These are phyloP conservation scores for Chrysoporthe cubensis DNA, from an alignment of 2,329 filamentous ascomycete species.

Conservation along the genomic window DNA sequence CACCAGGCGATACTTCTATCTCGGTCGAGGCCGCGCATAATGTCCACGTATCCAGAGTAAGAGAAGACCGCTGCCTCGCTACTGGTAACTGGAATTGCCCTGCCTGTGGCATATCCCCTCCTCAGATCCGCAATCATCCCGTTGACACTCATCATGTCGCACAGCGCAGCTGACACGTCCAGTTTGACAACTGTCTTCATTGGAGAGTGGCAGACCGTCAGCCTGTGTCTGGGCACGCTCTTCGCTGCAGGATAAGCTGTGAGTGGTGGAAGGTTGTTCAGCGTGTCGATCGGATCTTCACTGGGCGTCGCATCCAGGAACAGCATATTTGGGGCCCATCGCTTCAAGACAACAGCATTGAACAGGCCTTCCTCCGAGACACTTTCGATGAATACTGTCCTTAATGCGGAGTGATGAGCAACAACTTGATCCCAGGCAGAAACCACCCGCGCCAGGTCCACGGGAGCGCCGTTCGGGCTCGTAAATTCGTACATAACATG, in stretches of 20 bases:
- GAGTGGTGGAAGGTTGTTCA: constrained; percentile 49
- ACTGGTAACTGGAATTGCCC: constrained; percentile 36
- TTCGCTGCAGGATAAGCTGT: constrained; percentile 40
- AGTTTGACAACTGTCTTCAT: constrained; percentile 52
- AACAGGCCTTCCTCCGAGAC: constrained; percentile 53
- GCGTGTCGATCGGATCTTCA: constrained; percentile 43
- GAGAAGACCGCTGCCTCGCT: constrained; percentile 38
- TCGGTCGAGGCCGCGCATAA: constrained; percentile 39
- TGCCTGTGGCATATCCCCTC: constrained; percentile 47
- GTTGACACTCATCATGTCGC: constrained; percentile 52
- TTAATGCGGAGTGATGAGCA: constrained; percentile 48
- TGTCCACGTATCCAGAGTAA: constrained; percentile 45
- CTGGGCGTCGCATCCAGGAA: constrained; percentile 52
- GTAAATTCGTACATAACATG: constrained; percentile 54
- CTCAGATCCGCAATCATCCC: constrained; percentile 53
- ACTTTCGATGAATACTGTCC: constrained; percentile 57
- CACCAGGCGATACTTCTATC: constrained; percentile 49
- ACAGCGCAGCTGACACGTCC: constrained; percentile 55
- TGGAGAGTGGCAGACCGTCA: constrained; percentile 53
- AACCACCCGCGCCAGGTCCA: constrained; percentile 52
- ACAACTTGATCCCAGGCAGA: constrained; percentile 55
- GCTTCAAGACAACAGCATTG: constrained; percentile 53
- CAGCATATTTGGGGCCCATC: constrained; percentile 54
- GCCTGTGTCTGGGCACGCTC: constrained; percentile 49
- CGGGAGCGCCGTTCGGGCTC: constrained; percentile 40